phyloP scores from a whole-genome alignment of 1,284 basidiomycete genomes.

The Trametes versicolor region DNA sequence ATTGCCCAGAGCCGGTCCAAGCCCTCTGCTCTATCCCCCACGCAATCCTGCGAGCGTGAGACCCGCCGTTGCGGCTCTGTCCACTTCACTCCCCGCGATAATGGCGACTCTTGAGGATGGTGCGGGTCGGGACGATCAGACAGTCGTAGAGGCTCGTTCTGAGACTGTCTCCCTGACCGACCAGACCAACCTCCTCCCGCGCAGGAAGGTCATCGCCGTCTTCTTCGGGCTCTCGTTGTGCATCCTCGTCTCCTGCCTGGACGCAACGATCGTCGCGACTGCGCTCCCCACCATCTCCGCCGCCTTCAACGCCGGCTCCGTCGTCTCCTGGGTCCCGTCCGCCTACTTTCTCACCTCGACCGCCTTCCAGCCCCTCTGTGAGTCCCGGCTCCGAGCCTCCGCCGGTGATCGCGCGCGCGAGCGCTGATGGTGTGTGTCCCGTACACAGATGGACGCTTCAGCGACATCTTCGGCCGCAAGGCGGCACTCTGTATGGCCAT shows the following conservation, averaged over 20 bases:
- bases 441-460: constrained; percentile 66
- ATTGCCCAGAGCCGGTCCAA: background rate
- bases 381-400: constrained; percentile 16
- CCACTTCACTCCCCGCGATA: background rate
- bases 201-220: constrained; percentile 69
- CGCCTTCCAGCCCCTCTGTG: constrained; percentile 65
- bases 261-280: constrained; percentile 76
- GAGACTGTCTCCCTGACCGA: constrained; percentile 59
- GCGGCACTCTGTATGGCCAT: constrained; percentile 66
- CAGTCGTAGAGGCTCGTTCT: constrained; percentile 23
- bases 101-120: constrained; percentile 10
- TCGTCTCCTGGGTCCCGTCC: constrained; percentile 77
- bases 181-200: constrained; percentile 81
- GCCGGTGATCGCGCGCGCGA: background rate
- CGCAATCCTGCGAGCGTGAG: background rate
- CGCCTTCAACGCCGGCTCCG: constrained; percentile 73
- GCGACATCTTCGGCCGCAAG: constrained; percentile 83
- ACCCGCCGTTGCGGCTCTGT: background rate
- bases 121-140: constrained; percentile 19
- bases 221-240: constrained; percentile 71
- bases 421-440: background rate
- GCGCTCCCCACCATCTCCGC: constrained; percentile 74
- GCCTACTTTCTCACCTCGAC: constrained; percentile 73
- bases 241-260: constrained; percentile 63
- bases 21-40: background rate